These are phyloP conservation scores for Colletotrichum sp. DNA, from an alignment of 2,329 filamentous ascomycete species.

Conservation along the genomic window DNA sequence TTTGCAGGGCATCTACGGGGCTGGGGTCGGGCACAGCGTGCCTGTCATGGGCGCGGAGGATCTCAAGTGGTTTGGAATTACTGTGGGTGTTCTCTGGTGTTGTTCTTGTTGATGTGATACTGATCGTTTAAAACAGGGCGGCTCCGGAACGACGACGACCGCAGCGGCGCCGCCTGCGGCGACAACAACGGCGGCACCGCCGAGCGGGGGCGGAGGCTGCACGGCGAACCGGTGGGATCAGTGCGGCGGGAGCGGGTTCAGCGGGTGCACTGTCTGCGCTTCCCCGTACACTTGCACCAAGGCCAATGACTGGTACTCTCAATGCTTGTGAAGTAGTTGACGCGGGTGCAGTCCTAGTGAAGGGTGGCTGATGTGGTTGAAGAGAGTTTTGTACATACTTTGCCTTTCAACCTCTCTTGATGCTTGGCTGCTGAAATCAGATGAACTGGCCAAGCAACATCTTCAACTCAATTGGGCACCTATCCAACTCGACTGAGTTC, in stretches of 20 bases:
- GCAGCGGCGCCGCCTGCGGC: constrained; percentile 10
- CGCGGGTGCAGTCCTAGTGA: rapidly evolving
- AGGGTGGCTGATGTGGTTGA: background rate
- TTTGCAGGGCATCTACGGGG: constrained; percentile 36
- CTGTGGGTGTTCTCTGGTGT: background rate
- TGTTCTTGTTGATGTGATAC: background rate
- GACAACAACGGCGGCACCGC: constrained; percentile 12
- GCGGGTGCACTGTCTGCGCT: constrained; percentile 15
- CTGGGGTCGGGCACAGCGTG: constrained; percentile 35
- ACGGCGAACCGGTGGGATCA: constrained; percentile 19
- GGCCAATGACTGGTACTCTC: constrained; percentile 22
- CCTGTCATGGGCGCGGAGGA: constrained; percentile 33
- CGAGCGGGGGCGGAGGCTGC: constrained; percentile 4
- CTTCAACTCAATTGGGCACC: background rate
- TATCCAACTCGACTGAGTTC: background rate
- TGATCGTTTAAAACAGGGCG: background rate
- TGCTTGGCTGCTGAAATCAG: background rate
- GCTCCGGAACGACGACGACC: constrained; percentile 13
- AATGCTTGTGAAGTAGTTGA: constrained; percentile 10
- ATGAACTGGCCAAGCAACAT: background rate
- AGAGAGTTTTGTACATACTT: background rate
- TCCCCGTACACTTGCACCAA: constrained; percentile 17
- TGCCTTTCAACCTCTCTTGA: background rate
- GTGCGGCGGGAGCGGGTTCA: constrained; percentile 24
- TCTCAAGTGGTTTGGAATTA: constrained; percentile 27